A percentile compares a stretch with the other conserved stretches of the same genome.
Evolutionary conservation across 2,329 filamentous ascomycete species (phyloP).

Genomic region (Incumbomyces delicatus): DNA sequence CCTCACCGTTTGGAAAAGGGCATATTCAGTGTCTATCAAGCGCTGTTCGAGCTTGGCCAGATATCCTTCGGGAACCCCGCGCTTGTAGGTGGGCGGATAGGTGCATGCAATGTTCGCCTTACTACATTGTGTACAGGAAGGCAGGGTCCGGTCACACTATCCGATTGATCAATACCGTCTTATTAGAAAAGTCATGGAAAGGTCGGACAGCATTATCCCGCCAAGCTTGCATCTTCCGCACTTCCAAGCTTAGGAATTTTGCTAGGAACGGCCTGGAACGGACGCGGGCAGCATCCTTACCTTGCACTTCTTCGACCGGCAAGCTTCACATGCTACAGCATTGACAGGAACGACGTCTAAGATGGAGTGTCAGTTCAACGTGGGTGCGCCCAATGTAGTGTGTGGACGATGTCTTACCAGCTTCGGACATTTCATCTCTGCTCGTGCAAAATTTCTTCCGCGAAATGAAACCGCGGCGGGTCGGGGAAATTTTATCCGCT

Average conservation of each 20-base stretch:
- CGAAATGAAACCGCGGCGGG: neutral
- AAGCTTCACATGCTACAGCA: constrained; percentile 6
- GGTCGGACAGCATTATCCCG: too few species aligned
- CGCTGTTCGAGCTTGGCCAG: constrained; percentile 32
- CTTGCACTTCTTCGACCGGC: constrained; percentile 18
- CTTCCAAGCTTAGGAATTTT: too few species aligned
- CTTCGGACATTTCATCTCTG: constrained; percentile 3
- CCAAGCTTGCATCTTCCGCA: neutral
- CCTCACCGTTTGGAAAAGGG: constrained; percentile 20
- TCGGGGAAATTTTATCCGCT: too few species aligned
- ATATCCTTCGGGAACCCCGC: constrained; percentile 30
- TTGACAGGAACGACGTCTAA: constrained; percentile 5
- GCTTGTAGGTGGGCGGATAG: constrained; percentile 23
- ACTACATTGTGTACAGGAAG: constrained; percentile 11
- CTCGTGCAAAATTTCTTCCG: too few species aligned
- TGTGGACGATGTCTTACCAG: neutral
- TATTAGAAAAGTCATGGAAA: neutral
- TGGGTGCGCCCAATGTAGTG: too few species aligned
- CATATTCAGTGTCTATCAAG: constrained; percentile 24
- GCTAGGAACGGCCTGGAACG: too few species aligned
- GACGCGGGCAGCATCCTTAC: constrained; percentile 4
- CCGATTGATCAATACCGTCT: too few species aligned
- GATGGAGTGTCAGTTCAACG: too few species aligned
- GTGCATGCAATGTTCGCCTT: constrained; percentile 15
- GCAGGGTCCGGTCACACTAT: constrained; percentile 14